Evolutionary conservation across 1,284 basidiomycete genomes (phyloP), one percentile per base, ranked within the genome.

Genomic region (Rhodotorula sp.): DNA sequence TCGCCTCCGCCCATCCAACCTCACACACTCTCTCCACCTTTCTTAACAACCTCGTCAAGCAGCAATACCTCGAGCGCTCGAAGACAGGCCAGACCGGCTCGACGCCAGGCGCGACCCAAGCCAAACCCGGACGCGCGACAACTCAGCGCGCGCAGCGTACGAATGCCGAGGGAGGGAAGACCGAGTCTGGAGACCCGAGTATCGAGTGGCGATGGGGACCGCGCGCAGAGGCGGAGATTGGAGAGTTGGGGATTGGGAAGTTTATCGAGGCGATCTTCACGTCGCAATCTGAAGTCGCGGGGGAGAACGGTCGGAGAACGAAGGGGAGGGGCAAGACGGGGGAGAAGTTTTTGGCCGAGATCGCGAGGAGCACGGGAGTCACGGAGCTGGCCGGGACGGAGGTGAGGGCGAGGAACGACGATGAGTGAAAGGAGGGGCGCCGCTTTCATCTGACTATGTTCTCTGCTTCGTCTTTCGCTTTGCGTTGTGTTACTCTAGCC

Each of bases 191-290:
- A 2, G 79, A 77, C 26, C 76, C 77, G 28, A 53, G 47, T 4
- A 62, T 78, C 47, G 79, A 79, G 54, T 80, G 78, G 76, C 62
- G 76, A 31, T 80, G 80, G 80, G 80, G 80, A 9, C 74, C 77
- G 48, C 59, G 80, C 2, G 74, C 77, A 22, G 78, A 80, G 40
- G 69, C 67, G 30, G 80, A 80, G 64, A 62, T 80, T 7, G 76
- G 78, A 2, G 79, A 80, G 69, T 48, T 64, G 26, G 70, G 73
- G 26, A 76, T 79, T 28, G 79, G 76, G 18, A 61, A 67, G 50
- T 76, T 80, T 54, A 72, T 80, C 30, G 54, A 73, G 52, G 56
- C 65, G 24, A 64, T 80, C 40, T 79, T 66, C n/a, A 11, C 40
- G 34, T 30, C 46, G 13, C 30, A 51, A 1, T 60, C 37, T 30